These are phyloP conservation scores for Phyllosticta citrichinensis DNA, from an alignment of 2,329 filamentous ascomycete genomes.

Conservation along the genomic window DNA sequence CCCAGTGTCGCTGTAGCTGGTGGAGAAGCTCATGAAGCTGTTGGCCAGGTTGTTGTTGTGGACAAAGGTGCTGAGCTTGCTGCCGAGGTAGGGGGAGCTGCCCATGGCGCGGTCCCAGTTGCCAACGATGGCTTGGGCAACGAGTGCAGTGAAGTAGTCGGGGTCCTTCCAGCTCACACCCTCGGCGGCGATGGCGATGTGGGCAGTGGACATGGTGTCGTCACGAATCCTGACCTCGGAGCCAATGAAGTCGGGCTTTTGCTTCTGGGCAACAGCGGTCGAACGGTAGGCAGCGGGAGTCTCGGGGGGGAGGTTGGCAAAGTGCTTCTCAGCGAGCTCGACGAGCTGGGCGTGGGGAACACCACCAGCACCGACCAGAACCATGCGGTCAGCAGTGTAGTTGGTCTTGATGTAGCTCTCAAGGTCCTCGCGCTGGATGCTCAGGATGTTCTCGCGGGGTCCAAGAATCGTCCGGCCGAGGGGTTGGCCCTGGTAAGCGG, in stretches of 20 bases:
- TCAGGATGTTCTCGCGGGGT: slow-evolving; percentile 95
- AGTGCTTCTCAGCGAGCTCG: slow-evolving; percentile 93
- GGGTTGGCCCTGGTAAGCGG: slow-evolving; percentile 91
- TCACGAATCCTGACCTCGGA: slow-evolving; percentile 94
- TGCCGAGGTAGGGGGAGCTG: slow-evolving; percentile 92
- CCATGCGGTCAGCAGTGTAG: slow-evolving; percentile 99
- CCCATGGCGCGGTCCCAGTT: slow-evolving; percentile 99
- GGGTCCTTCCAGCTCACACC: slow-evolving; percentile 99
- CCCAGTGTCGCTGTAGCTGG: slow-evolving; percentile 98
- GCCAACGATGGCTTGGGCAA: slow-evolving; percentile 96
- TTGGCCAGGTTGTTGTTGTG: slow-evolving; percentile 94
- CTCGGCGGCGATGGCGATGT: slow-evolving; percentile 97
- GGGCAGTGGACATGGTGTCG: slow-evolving; percentile 89
- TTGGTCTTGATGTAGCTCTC: slow-evolving; percentile 98
- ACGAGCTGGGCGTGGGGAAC: slow-evolving; percentile 91
- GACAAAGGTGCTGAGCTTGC: slow-evolving; percentile 92
- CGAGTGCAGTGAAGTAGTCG: slow-evolving; percentile 96
- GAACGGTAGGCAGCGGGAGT: slow-evolving; percentile 66
- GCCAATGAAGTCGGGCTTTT: slow-evolving; percentile 88
- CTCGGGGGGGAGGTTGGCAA: slow-evolving; percentile 66
- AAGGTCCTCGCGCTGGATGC: slow-evolving; percentile 85
- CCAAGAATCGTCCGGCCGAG: slow-evolving; percentile 96
- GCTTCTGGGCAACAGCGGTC: slow-evolving; percentile 63
- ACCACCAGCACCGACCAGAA: slow-evolving; percentile 90
- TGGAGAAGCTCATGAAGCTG: slow-evolving; percentile 99